phyloP scores from a whole-genome alignment of 2,329 filamentous ascomycete genomes.

The Allantophomopsis lycopodina region DNA sequence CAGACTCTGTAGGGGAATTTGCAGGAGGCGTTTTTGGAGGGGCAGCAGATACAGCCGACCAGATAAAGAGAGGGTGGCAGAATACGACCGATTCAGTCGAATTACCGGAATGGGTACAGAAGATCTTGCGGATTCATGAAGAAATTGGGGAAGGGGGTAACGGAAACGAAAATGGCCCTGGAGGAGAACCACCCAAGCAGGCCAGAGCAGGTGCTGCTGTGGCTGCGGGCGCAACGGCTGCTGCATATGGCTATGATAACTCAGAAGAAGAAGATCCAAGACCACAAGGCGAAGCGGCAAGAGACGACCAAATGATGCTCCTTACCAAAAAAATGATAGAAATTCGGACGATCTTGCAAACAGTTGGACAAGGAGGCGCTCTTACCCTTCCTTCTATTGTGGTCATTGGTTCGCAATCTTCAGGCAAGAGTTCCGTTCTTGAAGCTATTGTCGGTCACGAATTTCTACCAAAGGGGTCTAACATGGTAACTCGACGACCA shows the following conservation, averaged over 20 bases:
- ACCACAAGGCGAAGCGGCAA: slow-evolving; percentile 50
- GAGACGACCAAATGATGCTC: slow-evolving; percentile 98
- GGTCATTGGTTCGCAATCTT: slow-evolving; percentile 97
- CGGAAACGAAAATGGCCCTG: slow-evolving; percentile 28
- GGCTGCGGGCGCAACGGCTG: slow-evolving; percentile 58
- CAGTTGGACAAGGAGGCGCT: slow-evolving; percentile 80
- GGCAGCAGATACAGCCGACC: slow-evolving; percentile 61
- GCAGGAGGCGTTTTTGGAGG: slow-evolving; percentile 59
- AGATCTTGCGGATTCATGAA: slow-evolving; percentile 50
- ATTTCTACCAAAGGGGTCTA: slow-evolving; percentile 92
- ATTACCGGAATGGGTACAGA: slow-evolving; percentile 67
- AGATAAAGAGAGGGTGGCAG: slow-evolving; percentile 70
- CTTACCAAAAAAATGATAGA: slow-evolving; percentile 99
- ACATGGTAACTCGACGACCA: slow-evolving; percentile 93
- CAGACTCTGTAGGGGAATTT: slow-evolving; percentile 54
- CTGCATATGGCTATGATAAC: slow-evolving; percentile 67
- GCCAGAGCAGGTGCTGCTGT: slow-evolving; percentile 46
- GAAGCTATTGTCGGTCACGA: slow-evolving; percentile 97
- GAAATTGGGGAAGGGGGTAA: slow-evolving; percentile 30
- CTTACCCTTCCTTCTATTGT: slow-evolving; percentile 91
- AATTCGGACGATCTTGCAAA: slow-evolving; percentile 82
- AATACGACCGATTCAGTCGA: slow-evolving; percentile 68
- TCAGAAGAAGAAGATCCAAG: slow-evolving; percentile 47
- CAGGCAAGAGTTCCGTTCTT: slow-evolving; percentile 92
- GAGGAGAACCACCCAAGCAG: slow-evolving; percentile 35